These are phyloP conservation scores for Tardiomyces blankii DNA, from an alignment of 1,139 yeast genomes.

Conservation along the genomic window DNA sequence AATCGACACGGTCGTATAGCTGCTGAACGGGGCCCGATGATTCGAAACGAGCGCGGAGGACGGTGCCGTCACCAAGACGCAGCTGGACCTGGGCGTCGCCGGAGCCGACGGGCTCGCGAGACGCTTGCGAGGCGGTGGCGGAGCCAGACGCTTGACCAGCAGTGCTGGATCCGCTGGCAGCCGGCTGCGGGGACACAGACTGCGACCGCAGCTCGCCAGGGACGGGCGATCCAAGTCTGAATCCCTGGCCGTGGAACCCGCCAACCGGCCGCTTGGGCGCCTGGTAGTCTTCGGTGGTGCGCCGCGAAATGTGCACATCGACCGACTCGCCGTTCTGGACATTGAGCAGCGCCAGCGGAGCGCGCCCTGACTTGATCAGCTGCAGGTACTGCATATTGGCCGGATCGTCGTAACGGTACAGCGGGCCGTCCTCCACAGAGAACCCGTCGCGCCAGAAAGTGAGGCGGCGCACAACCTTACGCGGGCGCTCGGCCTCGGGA, in stretches of 20 bases:
- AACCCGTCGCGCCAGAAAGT: constrained; percentile 97
- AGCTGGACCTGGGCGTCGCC: constrained; percentile 78
- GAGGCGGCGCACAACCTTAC: constrained; percentile 40
- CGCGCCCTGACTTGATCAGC: constrained; percentile 82
- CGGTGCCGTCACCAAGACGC: constrained; percentile 74
- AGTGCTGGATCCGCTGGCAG: constrained; percentile 6
- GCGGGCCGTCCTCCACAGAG: constrained; percentile 82
- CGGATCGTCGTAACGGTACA: constrained; percentile 86
- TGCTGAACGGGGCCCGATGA: constrained; percentile 54
- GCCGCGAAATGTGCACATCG: constrained; percentile 79
- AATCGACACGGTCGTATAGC: constrained; percentile 58
- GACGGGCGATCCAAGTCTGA: constrained; percentile 80
- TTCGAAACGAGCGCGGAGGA: constrained; percentile 53
- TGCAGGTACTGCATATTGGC: constrained; percentile 62
- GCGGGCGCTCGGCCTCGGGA: constrained; percentile 6
- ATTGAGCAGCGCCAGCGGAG: constrained; percentile 75
- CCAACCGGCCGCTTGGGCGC: constrained; percentile 60
- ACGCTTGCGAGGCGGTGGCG: constrained; percentile 8
- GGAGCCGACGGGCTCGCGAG: constrained; percentile 20
- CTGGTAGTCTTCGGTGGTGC: constrained; percentile 67
- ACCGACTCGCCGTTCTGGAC: constrained; percentile 91
- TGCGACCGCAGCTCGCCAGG: constrained; percentile 47
- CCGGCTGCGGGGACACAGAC: constrained; percentile 16
- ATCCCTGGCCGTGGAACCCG: constrained; percentile 80
- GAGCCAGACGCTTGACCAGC: no score